phyloP scores from a whole-genome alignment of 495 filamentous ascomycete genomes.

The Podospora didyma region DNA sequence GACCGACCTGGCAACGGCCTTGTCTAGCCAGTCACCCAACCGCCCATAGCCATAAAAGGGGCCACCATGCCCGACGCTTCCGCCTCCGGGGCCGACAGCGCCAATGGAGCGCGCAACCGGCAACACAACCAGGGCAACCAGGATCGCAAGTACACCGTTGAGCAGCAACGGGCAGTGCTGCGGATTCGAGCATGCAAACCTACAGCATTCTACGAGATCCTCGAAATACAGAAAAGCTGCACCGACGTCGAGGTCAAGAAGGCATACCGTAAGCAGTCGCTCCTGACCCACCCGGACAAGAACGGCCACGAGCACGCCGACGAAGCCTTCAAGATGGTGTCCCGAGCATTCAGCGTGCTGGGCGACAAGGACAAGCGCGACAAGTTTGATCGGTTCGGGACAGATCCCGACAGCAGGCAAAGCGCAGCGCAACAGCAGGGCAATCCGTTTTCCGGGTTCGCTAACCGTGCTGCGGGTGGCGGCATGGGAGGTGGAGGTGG shows the following conservation, averaged over 20 bases:
- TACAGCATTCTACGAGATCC: slow-evolving; percentile 88
- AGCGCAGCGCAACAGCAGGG: slow-evolving; percentile 45
- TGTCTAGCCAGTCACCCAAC: too few species aligned
- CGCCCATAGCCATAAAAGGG: not conserved
- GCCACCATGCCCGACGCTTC: slow-evolving; percentile 69
- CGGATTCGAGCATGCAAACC: slow-evolving; percentile 77
- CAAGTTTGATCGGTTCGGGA: slow-evolving; percentile 81
- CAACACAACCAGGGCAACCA: slow-evolving; percentile 94
- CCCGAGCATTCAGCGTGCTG: slow-evolving; percentile 86
- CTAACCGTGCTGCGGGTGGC: slow-evolving; percentile 40
- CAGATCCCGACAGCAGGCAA: slow-evolving; percentile 81
- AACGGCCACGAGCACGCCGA: slow-evolving; percentile 96
- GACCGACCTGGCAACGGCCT: not conserved
- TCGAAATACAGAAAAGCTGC: slow-evolving; percentile 61
- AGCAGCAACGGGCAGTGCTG: slow-evolving; percentile 86
- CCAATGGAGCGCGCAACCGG: slow-evolving; percentile 56
- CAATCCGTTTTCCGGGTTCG: slow-evolving; percentile 74
- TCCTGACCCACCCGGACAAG: slow-evolving; percentile 94
- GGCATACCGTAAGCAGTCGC: slow-evolving; percentile 84
- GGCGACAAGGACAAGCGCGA: slow-evolving; percentile 90
- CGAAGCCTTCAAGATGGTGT: slow-evolving; percentile 98
- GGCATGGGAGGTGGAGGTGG: slow-evolving; percentile 32
- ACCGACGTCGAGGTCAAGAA: slow-evolving; percentile 84
- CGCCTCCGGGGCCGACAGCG: slow-evolving; percentile 66
- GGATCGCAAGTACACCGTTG: slow-evolving; percentile 79